Base-by-base conservation (phyloP, 768 basidiomycete genomes). In the Suillus variegatus region DNA sequence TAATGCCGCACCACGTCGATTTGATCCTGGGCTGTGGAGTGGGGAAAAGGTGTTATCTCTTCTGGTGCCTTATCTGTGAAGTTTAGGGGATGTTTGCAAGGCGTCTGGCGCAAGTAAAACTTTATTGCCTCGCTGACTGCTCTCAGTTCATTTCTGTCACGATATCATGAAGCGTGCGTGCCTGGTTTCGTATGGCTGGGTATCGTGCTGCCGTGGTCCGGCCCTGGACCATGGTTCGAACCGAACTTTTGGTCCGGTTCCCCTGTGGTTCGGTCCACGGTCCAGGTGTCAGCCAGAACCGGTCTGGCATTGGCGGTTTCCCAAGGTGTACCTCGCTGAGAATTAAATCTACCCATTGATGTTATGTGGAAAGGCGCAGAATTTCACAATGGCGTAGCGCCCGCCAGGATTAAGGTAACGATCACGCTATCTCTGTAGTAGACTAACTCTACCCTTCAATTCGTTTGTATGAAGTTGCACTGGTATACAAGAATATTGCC, bases 381-480 rank as follows among this genome's bases (percentile, higher is more conserved):
- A 47, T 82, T 81, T 2, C 87, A 88, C 86, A 88, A 62, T 79
- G 85, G 60, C 79, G 81, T 36, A 67, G 77, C 51, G 73, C 88
- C n/a, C 85, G 85, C 3, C 86, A 7, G 85, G 85, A n/a, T 72
- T 86, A 49, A 87, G 83, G 87, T 86, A 72, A 64, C 52, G 10
- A 54, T 46, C 22, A 51, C 46, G 41, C 25, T 9, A 63, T 32
- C 20, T 61, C 60, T 55, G 61, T 58, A 47, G 32, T 6, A 32
- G 32, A 32, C 32, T 20, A n/a, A 20, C 5, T 20, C 10, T 54
- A 35, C 10, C 2, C 32, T 35, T 12, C 56, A 85, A 86, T 67
- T 76, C 79, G 63, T 84, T 85, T 40, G 81, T 86, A 46, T 82
- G 86, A 55, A 81, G 80, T 61, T 70, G 80, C 78, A 2, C 74